phyloP scores from a whole-genome alignment of 129 eudicot species.

The Flaveria linearis region DNA sequence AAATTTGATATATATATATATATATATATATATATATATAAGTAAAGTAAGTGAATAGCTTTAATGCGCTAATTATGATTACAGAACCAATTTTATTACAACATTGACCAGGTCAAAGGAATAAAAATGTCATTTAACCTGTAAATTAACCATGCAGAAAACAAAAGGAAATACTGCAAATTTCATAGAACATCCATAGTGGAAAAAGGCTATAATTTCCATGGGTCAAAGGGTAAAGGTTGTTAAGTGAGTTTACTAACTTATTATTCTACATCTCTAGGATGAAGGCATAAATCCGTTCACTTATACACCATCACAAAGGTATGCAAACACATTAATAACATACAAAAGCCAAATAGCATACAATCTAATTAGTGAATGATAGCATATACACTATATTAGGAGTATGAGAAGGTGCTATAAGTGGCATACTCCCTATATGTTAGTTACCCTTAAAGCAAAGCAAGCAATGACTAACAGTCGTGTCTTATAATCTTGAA shows the following conservation, averaged over 20 bases:
- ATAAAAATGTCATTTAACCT: neutral
- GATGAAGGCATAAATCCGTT: neutral
- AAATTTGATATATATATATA: conserved; percentile 10
- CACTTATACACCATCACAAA: neutral
- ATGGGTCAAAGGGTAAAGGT: neutral
- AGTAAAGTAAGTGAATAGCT: neutral
- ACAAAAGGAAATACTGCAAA: neutral
- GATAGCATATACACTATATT: neutral
- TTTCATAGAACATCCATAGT: neutral
- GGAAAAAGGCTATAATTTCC: neutral
- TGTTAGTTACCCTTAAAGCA: conserved; percentile 21
- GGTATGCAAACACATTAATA: neutral
- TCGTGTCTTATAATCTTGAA: neutral
- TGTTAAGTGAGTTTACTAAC: neutral
- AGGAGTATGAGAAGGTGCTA: conserved; percentile 15
- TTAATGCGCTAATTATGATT: neutral
- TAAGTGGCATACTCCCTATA: conserved; percentile 19
- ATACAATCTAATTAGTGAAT: neutral
- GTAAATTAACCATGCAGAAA: neutral
- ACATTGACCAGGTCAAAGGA: neutral
- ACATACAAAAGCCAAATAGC: neutral
- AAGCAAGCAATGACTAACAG: conserved; percentile 7
- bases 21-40: neutral
- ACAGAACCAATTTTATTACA: conserved; percentile 1
- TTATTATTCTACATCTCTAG: neutral